phyloP scores from a whole-genome alignment of 179 eudicot genomes.

The Camellia oleifera region DNA sequence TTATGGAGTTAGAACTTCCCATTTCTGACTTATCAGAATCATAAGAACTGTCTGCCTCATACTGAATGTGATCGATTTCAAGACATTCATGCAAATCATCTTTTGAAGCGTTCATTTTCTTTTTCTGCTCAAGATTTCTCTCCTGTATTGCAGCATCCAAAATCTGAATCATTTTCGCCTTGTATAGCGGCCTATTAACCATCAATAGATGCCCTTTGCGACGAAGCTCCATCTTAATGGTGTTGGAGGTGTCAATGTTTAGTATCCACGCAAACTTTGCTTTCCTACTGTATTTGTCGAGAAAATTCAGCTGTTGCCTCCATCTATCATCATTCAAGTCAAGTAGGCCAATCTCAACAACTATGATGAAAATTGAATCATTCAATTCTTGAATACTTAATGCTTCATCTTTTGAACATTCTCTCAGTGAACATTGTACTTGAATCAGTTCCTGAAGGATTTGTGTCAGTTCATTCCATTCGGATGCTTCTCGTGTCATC shows the following conservation, averaged over 20 bases:
- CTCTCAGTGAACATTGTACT: background rate
- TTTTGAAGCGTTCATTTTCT: conserved; percentile 18
- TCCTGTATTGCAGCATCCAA: conserved; percentile 66
- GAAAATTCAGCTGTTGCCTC: conserved; percentile 78
- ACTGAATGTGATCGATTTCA: conserved; percentile 54
- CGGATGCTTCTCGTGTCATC: conserved; percentile 62
- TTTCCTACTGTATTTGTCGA: conserved; percentile 45
- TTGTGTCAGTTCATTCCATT: conserved; percentile 86
- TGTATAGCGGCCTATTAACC: conserved; percentile 84
- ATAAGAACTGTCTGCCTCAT: conserved; percentile 55
- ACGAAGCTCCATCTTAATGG: conserved; percentile 70
- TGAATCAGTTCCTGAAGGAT: conserved; percentile 43
- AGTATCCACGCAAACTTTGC: conserved; percentile 80
- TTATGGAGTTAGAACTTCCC: conserved; percentile 12
- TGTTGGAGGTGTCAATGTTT: conserved; percentile 72
- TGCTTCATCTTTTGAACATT: conserved; percentile 18
- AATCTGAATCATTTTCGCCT: conserved; percentile 81
- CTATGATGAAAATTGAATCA: conserved; percentile 43
- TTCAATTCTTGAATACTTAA: conserved; percentile 16
- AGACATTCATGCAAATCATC: conserved; percentile 52
- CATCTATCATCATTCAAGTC: conserved; percentile 75
- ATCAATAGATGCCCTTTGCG: conserved; percentile 68
- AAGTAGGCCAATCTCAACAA: conserved; percentile 70
- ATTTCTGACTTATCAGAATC: conserved; percentile 43
- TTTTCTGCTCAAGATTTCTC: conserved; percentile 38